Evolutionary conservation across 345 rosid genomes (phyloP).

Genomic region (Arabis hirsuta): DNA sequence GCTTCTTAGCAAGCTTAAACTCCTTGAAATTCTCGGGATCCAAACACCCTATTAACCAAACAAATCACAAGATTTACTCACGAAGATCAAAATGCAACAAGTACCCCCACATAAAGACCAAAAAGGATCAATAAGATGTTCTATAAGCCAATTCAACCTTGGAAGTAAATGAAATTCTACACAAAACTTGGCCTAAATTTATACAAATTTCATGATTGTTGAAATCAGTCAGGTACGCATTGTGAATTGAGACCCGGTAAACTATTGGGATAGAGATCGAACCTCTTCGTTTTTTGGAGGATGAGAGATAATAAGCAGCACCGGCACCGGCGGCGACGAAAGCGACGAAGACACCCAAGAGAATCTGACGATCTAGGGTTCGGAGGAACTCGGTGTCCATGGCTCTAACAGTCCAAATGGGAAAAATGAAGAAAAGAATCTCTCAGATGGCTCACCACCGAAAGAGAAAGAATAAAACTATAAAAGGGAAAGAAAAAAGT

Average conservation of each 20-base stretch:
- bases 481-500: not conserved
- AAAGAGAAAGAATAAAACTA: not conserved
- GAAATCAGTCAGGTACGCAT: slow-evolving; percentile 7
- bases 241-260: not conserved
- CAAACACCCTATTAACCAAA: slow-evolving; percentile 57
- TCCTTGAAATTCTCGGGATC: slow-evolving; percentile 92
- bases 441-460: not conserved
- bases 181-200: not conserved
- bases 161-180: not conserved
- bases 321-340: slow-evolving; percentile 62
- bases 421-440: slow-evolving; percentile 1
- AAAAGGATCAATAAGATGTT: not conserved
- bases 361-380: slow-evolving; percentile 69
- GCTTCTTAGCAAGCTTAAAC: slow-evolving; percentile 85
- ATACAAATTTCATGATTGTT: not conserved
- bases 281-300: slow-evolving; percentile 80
- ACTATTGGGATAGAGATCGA: slow-evolving; percentile 13
- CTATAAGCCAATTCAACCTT: not conserved
- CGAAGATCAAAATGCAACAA: not conserved
- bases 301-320: slow-evolving; percentile 63
- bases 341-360: slow-evolving; percentile 77
- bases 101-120: not conserved
- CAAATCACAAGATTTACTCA: not conserved
- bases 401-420: not conserved
- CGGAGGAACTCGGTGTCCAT: slow-evolving; percentile 74